Evolutionary conservation across 208 protist genomes (phyloP).

Genomic region (Pavlovales sp.): DNA sequence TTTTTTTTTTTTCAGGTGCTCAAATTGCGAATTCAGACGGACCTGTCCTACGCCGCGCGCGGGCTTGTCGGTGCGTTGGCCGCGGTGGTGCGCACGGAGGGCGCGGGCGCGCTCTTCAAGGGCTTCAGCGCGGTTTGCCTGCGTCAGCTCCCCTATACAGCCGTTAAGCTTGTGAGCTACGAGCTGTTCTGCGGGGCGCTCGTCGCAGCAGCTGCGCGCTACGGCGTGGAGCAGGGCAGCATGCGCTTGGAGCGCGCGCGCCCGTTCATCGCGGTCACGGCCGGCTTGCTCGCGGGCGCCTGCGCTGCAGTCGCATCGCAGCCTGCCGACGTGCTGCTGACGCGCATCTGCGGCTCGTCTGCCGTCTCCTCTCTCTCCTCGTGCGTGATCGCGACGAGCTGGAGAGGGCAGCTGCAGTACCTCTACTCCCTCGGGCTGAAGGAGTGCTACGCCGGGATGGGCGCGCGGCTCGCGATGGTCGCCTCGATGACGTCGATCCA

Average conservation of each 20-base stretch:
- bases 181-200: neutral
- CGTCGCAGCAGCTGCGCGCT: neutral
- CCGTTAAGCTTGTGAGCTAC: neutral
- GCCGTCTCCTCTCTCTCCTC: neutral
- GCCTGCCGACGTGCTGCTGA: slow-evolving; percentile 27
- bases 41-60: neutral
- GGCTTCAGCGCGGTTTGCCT: slow-evolving; percentile 3
- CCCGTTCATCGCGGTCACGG: neutral
- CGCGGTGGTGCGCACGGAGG: neutral
- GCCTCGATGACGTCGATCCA: slow-evolving; percentile 1
- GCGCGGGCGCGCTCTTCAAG: neutral
- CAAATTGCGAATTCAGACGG: neutral
- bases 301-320: slow-evolving; percentile 23
- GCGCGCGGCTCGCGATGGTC: neutral
- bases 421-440: neutral
- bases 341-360: neutral
- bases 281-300: neutral
- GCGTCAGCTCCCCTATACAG: slow-evolving; percentile 21
- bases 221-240: no score
- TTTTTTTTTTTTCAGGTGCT: no score
- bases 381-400: slow-evolving; percentile 23
- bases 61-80: neutral
- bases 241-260: no score
- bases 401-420: neutral
- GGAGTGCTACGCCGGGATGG: neutral